Conservation (phyloP, 192 early-diverging fungal genomes). For the Diversispora eburnea region DNA sequence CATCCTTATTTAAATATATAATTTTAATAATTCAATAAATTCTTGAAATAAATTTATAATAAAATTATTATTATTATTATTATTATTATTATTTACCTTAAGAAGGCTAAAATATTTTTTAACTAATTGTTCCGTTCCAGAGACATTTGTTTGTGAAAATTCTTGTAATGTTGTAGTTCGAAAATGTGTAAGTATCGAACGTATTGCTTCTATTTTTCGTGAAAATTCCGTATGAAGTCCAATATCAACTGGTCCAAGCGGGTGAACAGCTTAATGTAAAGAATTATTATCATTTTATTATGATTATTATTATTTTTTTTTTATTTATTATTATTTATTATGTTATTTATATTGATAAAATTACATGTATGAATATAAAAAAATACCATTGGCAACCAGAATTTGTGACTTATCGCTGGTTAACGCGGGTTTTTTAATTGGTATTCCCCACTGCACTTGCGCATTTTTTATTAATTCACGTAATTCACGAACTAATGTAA, state of each 20-base stretch:
- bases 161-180: not conserved
- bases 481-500: conserved; percentile 1
- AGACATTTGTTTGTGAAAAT: not conserved
- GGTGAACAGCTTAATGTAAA: conserved; percentile 5
- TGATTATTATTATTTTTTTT: not conserved
- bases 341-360: no score
- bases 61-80: not conserved
- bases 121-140: no score
- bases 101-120: not conserved
- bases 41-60: not conserved
- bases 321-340: not conserved
- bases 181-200: conserved; percentile 3
- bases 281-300: not conserved
- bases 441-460: conserved; percentile 11
- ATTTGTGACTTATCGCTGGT: not conserved
- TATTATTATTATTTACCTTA: not conserved
- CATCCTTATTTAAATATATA: conserved; percentile 7
- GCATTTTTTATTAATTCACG: conserved; percentile 13
- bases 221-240: conserved; percentile 5
- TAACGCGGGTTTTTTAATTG: not conserved
- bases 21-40: not conserved
- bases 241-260: conserved; percentile 22
- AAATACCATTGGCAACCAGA: not conserved
- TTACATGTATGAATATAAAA: not conserved
- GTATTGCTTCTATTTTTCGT: conserved; percentile 6